phyloP scores from a whole-genome alignment of 176 grass and related monocot species.

The Phragmites australis region DNA sequence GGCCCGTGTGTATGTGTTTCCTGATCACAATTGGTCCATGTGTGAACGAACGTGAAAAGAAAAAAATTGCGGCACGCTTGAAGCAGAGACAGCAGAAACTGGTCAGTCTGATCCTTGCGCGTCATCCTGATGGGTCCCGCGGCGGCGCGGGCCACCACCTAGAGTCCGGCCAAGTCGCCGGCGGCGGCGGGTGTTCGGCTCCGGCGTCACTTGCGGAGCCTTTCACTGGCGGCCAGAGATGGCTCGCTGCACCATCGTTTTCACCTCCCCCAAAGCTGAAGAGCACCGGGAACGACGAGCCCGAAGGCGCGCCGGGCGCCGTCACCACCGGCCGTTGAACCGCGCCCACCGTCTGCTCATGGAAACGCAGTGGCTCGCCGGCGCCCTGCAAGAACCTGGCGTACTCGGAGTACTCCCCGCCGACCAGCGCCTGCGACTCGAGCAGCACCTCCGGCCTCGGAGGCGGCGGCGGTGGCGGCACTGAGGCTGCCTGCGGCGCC shows the following conservation, averaged over 20 bases:
- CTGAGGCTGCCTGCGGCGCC: background rate
- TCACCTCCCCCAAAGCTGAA: background rate
- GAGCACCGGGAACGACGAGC: slow-evolving; percentile 33
- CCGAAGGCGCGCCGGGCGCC: background rate
- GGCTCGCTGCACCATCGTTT: background rate
- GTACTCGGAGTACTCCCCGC: slow-evolving; percentile 43
- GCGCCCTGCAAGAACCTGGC: slow-evolving; percentile 38
- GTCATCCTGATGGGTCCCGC: slow-evolving; percentile 8
- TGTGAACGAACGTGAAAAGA: too few species aligned
- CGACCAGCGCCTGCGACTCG: background rate
- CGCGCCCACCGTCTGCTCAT: slow-evolving; percentile 17
- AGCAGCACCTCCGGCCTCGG: background rate
- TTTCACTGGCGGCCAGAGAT: background rate
- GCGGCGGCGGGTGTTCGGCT: background rate
- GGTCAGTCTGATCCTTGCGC: background rate
- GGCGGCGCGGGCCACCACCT: slow-evolving; percentile 19
- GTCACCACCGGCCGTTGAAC: background rate
- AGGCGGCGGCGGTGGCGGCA: background rate
- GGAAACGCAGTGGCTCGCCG: background rate
- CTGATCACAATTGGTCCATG: too few species aligned
- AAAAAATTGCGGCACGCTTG: too few species aligned
- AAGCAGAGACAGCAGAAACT: background rate
- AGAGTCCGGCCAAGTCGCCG: slow-evolving; percentile 3
- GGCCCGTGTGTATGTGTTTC: too few species aligned
- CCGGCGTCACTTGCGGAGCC: background rate